A percentile compares a stretch with the other conserved stretches of the same genome.
Conservation (phyloP, 768 basidiomycete species). For the Lyophyllum shimeji region DNA sequence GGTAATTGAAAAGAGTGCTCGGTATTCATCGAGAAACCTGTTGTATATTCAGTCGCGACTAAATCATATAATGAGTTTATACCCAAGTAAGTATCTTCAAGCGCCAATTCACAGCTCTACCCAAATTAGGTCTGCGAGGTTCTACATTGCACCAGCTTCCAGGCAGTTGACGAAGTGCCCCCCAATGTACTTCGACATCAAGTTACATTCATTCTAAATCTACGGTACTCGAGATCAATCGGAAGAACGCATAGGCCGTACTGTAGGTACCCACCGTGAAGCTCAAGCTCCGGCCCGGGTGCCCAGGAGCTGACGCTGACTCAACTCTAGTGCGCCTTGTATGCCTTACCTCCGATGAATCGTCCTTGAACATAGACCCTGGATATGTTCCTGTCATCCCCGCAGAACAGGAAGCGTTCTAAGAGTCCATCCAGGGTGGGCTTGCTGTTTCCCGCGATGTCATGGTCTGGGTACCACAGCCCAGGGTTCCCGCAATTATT, state of each 20-base stretch:
- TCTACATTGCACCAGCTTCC: too few relatives aligned
- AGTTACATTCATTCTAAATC: background rate
- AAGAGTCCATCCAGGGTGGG: constrained; percentile 42
- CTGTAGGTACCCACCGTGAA: background rate
- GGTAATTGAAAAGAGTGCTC: too few relatives aligned
- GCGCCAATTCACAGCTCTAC: too few relatives aligned
- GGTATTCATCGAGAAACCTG: too few relatives aligned
- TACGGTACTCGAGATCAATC: background rate
- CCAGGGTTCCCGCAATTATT: constrained; percentile 53
- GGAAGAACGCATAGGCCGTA: background rate
- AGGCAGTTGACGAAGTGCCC: too few relatives aligned
- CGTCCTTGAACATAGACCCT: constrained; percentile 84
- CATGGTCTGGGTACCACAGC: constrained; percentile 50
- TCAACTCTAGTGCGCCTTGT: constrained; percentile 1
- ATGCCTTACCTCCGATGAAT: constrained; percentile 68
- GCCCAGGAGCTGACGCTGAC: background rate
- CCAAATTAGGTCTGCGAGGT: background rate
- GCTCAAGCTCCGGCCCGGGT: background rate
- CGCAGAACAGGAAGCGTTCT: constrained; percentile 85
- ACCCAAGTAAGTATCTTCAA: too few relatives aligned
- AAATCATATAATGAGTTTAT: too few relatives aligned
- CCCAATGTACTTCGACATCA: too few relatives aligned
- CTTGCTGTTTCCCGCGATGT: constrained; percentile 26
- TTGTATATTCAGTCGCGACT: too few relatives aligned
- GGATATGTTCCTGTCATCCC: constrained; percentile 82